Percentiles rank a stretch among this genome's conserved stretches.
Evolutionary conservation across 495 filamentous ascomycete genomes (phyloP).

Genomic region (Xylaria curta): DNA sequence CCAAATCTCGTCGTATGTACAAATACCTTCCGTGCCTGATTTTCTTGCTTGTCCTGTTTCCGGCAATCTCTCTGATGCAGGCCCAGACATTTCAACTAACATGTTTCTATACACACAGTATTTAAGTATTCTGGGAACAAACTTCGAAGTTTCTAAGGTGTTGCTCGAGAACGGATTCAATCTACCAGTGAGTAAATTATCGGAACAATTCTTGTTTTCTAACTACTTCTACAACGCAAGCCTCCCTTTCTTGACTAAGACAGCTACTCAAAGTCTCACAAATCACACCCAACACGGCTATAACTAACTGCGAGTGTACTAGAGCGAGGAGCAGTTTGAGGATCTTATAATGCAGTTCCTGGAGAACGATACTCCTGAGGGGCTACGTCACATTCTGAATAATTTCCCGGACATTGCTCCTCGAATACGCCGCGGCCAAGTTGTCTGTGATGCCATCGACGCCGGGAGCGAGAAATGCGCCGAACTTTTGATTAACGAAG

Average conservation of each 20-base stretch:
- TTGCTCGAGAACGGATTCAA: constrained; percentile 35
- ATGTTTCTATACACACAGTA: neutral
- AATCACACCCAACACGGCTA: too few species aligned
- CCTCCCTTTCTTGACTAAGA: neutral
- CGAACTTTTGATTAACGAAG: constrained; percentile 19
- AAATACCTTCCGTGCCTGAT: too few species aligned
- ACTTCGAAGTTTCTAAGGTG: constrained; percentile 33
- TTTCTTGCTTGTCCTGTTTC: too few species aligned
- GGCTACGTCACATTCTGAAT: constrained; percentile 5
- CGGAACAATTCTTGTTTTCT: neutral
- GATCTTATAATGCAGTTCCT: neutral
- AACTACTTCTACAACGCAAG: neutral
- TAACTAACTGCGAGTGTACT: neutral
- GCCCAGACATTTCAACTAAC: too few species aligned
- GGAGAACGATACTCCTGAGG: neutral
- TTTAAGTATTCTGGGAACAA: constrained; percentile 24
- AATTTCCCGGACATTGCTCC: neutral
- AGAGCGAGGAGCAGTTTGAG: neutral
- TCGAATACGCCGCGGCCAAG: neutral
- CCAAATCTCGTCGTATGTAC: constrained; percentile 21
- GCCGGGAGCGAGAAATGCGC: neutral
- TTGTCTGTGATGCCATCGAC: neutral
- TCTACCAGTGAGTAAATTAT: neutral
- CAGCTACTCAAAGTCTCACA: neutral
- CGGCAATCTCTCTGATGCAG: too few species aligned